Conservation (phyloP, 2,329 filamentous ascomycete species). For the Aspergillus versicolor region DNA sequence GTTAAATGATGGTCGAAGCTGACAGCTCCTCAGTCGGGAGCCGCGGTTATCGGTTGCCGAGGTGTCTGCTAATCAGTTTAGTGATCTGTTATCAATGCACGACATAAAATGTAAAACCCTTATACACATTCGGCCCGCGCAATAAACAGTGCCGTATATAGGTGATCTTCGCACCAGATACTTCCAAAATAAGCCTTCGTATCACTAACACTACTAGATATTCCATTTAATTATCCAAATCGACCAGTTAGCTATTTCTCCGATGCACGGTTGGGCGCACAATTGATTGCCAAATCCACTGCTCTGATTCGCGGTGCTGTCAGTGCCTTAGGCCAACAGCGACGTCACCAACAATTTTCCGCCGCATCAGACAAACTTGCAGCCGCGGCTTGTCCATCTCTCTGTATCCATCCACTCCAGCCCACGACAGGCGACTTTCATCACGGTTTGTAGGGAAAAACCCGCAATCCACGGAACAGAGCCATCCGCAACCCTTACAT, state of each 20-base stretch:
- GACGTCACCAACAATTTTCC: slow-evolving; percentile 8
- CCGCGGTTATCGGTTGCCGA: slow-evolving; percentile 12
- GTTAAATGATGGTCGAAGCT: background rate
- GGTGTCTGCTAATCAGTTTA: slow-evolving; percentile 1
- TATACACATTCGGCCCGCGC: background rate
- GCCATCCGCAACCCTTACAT: background rate
- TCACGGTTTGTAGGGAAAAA: background rate
- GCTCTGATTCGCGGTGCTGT: background rate
- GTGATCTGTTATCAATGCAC: background rate
- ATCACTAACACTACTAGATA: background rate
- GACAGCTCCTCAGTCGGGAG: background rate
- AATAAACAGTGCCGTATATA: background rate
- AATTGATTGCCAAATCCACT: background rate
- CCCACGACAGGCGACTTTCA: background rate
- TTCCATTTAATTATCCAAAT: background rate
- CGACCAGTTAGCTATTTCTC: background rate
- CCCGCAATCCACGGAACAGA: background rate
- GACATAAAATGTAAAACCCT: background rate
- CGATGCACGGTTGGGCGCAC: background rate
- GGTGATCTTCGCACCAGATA: background rate
- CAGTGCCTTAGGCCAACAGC: background rate
- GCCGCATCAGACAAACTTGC: background rate
- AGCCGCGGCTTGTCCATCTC: background rate
- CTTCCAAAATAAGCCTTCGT: background rate
- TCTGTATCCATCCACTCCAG: background rate